These are phyloP conservation scores for Aspergillus intermedius DNA, from an alignment of 2,329 filamentous ascomycete species.

Conservation along the genomic window DNA sequence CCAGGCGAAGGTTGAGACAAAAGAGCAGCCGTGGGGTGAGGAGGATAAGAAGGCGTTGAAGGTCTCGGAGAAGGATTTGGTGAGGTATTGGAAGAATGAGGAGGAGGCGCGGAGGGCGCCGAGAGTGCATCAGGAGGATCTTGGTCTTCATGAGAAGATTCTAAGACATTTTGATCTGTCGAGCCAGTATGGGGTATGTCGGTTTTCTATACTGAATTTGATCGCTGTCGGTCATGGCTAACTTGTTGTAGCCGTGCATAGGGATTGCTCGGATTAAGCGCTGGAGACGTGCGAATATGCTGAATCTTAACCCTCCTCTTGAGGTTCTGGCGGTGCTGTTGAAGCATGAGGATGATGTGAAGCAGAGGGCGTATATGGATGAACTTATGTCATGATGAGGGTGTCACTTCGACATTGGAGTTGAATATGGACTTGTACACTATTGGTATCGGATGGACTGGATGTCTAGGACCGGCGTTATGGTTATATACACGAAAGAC, in stretches of 20 bases:
- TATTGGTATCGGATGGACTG: neutral
- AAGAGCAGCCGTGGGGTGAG: slow-evolving; percentile 23
- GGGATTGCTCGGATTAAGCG: slow-evolving; percentile 74
- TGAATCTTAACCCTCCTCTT: slow-evolving; percentile 81
- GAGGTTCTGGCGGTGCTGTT: slow-evolving; percentile 83
- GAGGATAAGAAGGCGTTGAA: slow-evolving; percentile 50
- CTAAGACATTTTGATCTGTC: slow-evolving; percentile 88
- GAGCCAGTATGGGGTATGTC: slow-evolving; percentile 83
- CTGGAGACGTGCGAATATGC: slow-evolving; percentile 75
- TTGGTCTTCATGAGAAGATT: slow-evolving; percentile 74
- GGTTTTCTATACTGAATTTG: neutral
- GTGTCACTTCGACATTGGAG: too few relatives aligned
- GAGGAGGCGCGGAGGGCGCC: slow-evolving; percentile 63
- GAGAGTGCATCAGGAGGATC: slow-evolving; percentile 65
- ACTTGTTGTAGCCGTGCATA: slow-evolving; percentile 65
- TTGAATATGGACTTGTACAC: neutral
- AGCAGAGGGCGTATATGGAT: slow-evolving; percentile 61
- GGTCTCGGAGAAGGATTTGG: slow-evolving; percentile 62
- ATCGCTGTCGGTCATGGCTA: neutral
- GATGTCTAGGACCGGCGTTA: slow-evolving; percentile 5
- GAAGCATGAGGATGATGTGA: slow-evolving; percentile 46
- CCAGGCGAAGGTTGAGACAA: slow-evolving; percentile 43
- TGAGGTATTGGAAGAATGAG: slow-evolving; percentile 68
- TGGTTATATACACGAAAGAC: neutral
- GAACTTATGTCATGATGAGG: slow-evolving; percentile 27